These are phyloP conservation scores for Vigna angularis DNA, from an alignment of 306 rosid species.

Conservation along the genomic window DNA sequence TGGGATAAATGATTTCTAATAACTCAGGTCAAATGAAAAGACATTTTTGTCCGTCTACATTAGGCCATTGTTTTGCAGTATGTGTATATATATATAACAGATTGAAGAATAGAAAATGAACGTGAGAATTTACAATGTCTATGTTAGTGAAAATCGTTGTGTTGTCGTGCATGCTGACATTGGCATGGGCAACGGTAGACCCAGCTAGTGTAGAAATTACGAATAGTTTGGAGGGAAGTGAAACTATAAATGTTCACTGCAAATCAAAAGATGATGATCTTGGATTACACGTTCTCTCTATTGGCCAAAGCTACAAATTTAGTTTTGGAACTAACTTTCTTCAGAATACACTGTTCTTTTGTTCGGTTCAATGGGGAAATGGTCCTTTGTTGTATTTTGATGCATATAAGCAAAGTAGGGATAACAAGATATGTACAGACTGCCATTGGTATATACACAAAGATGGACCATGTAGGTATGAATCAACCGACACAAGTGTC, in stretches of 20 bases:
- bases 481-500: rapidly evolving
- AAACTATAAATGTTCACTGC: background rate
- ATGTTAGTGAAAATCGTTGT: background rate
- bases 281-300: background rate
- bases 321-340: background rate
- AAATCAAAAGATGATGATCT: background rate
- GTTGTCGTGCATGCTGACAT: background rate
- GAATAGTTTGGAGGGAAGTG: background rate
- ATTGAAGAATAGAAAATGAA: no score
- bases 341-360: no score
- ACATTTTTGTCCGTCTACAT: no score
- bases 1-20: no score
- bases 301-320: background rate
- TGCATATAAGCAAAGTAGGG: background rate
- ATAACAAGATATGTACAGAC: rapidly evolving
- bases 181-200: no score
- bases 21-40: no score
- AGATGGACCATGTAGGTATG: background rate
- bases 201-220: no score
- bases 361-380: no score
- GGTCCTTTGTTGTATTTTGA: no score
- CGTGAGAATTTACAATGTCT: background rate
- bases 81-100: no score
- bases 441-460: background rate
- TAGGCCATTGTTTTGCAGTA: no score